Conservation (phyloP, 2,329 filamentous ascomycete species). For the Incumbomyces delicatus region DNA sequence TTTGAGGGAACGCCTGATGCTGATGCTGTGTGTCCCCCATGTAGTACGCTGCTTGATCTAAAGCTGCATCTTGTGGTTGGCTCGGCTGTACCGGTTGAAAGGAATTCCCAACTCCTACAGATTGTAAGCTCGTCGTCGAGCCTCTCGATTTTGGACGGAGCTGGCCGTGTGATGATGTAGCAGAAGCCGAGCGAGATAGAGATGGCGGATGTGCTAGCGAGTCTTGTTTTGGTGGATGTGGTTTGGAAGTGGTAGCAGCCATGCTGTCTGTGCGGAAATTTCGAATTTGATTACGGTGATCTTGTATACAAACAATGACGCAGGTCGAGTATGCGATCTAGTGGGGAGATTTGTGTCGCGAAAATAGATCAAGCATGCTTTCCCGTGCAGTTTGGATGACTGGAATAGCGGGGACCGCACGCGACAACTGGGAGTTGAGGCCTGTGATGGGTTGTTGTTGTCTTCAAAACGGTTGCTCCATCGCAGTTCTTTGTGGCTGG, state of each 20-base stretch:
- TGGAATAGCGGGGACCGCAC: neutral
- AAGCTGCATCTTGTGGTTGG: constrained; percentile 14
- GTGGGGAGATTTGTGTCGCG: constrained; percentile 1
- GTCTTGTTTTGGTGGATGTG: constrained; percentile 1
- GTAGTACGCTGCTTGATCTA: constrained; percentile 16
- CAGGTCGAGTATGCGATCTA: constrained; percentile 5
- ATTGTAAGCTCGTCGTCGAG: constrained; percentile 39
- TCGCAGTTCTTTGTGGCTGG: neutral
- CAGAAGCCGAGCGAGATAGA: constrained; percentile 31
- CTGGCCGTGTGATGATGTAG: constrained; percentile 27
- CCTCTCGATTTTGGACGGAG: constrained; percentile 36
- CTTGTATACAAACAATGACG: constrained; percentile 8
- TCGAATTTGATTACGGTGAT: constrained; percentile 2
- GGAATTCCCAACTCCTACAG: constrained; percentile 24
- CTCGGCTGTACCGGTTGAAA: constrained; percentile 26
- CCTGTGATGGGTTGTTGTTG: neutral
- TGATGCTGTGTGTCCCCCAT: constrained; percentile 13
- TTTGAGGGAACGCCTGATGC: neutral
- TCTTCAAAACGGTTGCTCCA: neutral
- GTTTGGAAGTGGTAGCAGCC: neutral
- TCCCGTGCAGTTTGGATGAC: neutral
- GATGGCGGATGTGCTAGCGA: constrained; percentile 9
- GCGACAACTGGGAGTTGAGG: neutral
- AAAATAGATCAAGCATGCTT: constrained; percentile 3
- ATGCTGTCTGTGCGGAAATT: constrained; percentile 7